A percentile compares a stretch with the other conserved stretches of the same genome.
phyloP scores from a whole-genome alignment of 2,329 filamentous ascomycete species.

The Golovinomyces cichoracearum region DNA sequence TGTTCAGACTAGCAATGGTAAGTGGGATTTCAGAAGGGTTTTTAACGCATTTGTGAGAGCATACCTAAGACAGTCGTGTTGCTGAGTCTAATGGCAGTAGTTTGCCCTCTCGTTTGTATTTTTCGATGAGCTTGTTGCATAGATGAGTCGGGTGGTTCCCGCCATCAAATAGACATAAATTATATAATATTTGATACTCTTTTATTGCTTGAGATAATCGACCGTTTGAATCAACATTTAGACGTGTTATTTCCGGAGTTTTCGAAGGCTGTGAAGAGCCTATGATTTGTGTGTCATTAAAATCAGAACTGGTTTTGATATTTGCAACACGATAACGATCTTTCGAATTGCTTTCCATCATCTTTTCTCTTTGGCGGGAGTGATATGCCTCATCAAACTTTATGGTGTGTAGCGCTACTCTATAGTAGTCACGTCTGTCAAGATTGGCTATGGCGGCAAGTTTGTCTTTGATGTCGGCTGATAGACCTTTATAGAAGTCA shows the following conservation, averaged over 20 bases:
- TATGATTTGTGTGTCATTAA: not conserved
- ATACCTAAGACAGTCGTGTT: not conserved
- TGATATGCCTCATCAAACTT: not conserved
- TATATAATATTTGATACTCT: not conserved
- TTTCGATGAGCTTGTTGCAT: not conserved
- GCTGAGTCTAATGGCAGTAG: not conserved
- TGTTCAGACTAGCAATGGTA: slow-evolving; percentile 1
- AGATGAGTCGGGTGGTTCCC: not conserved
- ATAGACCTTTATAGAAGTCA: not conserved
- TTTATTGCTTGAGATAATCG: not conserved
- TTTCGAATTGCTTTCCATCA: not conserved
- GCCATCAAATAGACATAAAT: not conserved
- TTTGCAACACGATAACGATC: not conserved
- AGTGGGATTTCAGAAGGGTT: not conserved
- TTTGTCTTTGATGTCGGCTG: not conserved
- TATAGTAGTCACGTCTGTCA: not conserved
- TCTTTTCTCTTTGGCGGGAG: not conserved
- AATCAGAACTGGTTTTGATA: not conserved
- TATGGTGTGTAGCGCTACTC: not conserved
- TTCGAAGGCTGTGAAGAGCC: not conserved
- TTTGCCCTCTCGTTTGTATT: not conserved
- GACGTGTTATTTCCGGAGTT: not conserved
- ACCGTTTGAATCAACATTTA: not conserved
- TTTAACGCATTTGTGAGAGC: not conserved
- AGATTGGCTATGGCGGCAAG: not conserved